A percentile compares a stretch with the other conserved stretches of the same genome.
Conservation (phyloP, 345 rosid genomes). For the Draba incana region DNA sequence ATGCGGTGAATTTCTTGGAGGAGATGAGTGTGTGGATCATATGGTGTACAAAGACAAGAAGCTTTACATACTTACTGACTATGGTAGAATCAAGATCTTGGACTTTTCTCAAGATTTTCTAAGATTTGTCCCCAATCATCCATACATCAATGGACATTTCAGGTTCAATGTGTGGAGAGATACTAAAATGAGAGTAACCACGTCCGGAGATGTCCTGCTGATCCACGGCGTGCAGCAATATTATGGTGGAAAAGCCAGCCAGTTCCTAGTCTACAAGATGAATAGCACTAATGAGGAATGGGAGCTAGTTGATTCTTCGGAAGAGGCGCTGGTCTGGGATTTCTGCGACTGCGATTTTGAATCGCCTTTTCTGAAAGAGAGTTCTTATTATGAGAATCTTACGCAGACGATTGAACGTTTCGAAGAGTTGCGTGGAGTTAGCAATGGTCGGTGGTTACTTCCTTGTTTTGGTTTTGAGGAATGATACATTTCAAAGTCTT, state of each 20-base stretch:
- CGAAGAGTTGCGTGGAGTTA: too few species aligned
- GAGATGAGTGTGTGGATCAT: neutral
- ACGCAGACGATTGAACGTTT: neutral
- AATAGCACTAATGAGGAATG: neutral
- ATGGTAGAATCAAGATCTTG: neutral
- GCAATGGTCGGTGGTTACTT: too few species aligned
- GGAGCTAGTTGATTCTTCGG: neutral
- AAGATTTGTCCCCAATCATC: neutral
- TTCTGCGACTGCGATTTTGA: neutral
- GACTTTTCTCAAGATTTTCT: conserved; percentile 11
- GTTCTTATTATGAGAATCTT: neutral
- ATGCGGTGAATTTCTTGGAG: neutral
- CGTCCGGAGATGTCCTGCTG: conserved; percentile 1
- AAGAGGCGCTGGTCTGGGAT: neutral
- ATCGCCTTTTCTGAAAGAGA: neutral
- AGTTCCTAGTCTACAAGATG: neutral
- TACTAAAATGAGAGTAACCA: neutral
- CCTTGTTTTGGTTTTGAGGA: too few species aligned
- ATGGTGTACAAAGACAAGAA: conserved; percentile 9
- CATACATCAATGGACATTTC: neutral
- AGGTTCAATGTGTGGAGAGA: too few species aligned
- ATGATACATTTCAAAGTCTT: too few species aligned
- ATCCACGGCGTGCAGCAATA: neutral
- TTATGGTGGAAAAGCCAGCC: neutral
- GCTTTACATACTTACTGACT: neutral